Evolutionary conservation across 2,329 filamentous ascomycete species (phyloP).

Genomic region (Paracorniculantispora psalliotae): DNA sequence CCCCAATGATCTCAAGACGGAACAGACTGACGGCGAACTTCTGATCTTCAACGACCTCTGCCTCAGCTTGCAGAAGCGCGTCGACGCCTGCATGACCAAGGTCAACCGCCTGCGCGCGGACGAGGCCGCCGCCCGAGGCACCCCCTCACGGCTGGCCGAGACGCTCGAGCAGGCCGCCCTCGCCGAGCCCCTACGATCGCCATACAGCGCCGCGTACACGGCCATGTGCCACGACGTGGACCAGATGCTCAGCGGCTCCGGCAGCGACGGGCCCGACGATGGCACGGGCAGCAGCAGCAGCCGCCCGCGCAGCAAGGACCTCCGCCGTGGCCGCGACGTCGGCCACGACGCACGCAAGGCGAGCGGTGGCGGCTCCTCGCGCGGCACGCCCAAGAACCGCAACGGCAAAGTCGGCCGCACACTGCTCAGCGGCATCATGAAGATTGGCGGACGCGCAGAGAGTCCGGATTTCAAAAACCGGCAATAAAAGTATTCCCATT

Average conservation of each 20-base stretch:
- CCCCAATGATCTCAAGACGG: conserved; percentile 32
- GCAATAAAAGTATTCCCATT: too few species aligned
- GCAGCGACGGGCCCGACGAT: conserved; percentile 38
- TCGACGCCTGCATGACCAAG: conserved; percentile 46
- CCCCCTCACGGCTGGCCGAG: conserved; percentile 39
- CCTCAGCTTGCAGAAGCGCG: conserved; percentile 43
- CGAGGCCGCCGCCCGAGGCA: conserved; percentile 27
- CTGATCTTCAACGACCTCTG: conserved; percentile 50
- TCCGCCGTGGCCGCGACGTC: conserved; percentile 25
- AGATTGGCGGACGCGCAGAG: conserved; percentile 36
- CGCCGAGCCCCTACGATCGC: conserved; percentile 22
- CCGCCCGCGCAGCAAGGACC: conserved; percentile 29
- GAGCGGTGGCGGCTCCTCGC: conserved; percentile 21
- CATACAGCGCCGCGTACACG: conserved; percentile 7
- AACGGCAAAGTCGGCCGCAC: conserved; percentile 38
- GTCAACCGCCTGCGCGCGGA: conserved; percentile 41
- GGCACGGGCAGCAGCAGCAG: conserved; percentile 10
- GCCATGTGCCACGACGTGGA: conserved; percentile 27
- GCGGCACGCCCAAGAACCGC: conserved; percentile 29
- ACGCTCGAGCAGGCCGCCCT: conserved; percentile 40
- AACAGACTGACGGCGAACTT: conserved; percentile 43
- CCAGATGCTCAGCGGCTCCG: conserved; percentile 45
- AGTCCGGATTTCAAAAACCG: conserved; percentile 33
- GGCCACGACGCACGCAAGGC: conserved; percentile 24
- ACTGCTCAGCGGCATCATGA: conserved; percentile 41